A percentile compares a stretch with the other conserved stretches of the same genome.
Evolutionary conservation across 2,329 filamentous ascomycete genomes (phyloP).

Genomic region (Talaromyces sp.): DNA sequence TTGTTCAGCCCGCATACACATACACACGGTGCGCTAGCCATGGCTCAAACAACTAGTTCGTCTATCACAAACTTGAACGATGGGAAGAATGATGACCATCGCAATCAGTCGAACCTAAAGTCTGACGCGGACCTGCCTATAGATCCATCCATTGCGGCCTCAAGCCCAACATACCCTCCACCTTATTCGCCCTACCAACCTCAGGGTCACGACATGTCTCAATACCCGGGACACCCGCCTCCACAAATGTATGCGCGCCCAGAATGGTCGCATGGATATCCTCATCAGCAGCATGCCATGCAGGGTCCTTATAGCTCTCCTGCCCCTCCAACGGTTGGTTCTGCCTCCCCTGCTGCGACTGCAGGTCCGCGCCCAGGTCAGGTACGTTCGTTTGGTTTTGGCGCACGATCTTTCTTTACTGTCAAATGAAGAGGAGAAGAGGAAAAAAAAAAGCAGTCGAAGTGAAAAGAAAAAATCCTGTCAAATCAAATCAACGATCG

Average conservation of each 20-base stretch:
- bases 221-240: slow-evolving; percentile 54
- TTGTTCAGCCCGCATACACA: slow-evolving; percentile 65
- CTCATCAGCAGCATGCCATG: slow-evolving; percentile 46
- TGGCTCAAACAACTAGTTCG: slow-evolving; percentile 99
- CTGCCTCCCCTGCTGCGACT: slow-evolving; percentile 57
- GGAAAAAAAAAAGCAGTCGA: not conserved
- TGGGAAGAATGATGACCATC: slow-evolving; percentile 69
- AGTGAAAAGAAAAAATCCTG: not conserved
- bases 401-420: slow-evolving; percentile 27
- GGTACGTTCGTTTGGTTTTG: slow-evolving; percentile 51
- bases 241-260: slow-evolving; percentile 48
- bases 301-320: slow-evolving; percentile 49
- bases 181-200: slow-evolving; percentile 83
- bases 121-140: slow-evolving; percentile 97
- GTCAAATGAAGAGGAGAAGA: slow-evolving; percentile 3
- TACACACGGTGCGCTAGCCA: slow-evolving; percentile 75
- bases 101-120: slow-evolving; percentile 64
- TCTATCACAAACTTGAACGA: slow-evolving; percentile 74
- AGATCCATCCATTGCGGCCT: slow-evolving; percentile 96
- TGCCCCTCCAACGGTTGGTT: slow-evolving; percentile 55
- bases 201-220: slow-evolving; percentile 79
- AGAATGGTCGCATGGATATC: slow-evolving; percentile 46
- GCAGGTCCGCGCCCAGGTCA: slow-evolving; percentile 60
- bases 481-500: slow-evolving; percentile 8
- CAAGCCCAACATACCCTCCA: slow-evolving; percentile 86